A percentile compares a stretch with the other conserved stretches of the same genome.
Evolutionary conservation across 1,284 basidiomycete species (phyloP).

Genomic region (Boletus semigastroideus): DNA sequence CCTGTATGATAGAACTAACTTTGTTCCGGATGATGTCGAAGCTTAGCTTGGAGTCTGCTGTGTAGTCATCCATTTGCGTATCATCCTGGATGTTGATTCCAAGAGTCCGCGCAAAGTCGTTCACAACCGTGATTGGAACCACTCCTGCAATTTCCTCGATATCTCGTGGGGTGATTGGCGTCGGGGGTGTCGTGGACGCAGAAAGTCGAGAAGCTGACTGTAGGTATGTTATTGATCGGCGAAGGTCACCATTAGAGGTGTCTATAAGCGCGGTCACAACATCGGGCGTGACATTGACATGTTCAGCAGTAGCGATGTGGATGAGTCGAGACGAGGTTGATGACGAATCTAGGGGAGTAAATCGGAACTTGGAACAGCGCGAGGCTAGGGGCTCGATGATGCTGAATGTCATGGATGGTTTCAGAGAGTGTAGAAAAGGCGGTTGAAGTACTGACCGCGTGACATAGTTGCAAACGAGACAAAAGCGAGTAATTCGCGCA

Average conservation of each 20-base stretch:
- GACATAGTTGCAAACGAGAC: conserved; percentile 99
- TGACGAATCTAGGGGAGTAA: conserved; percentile 83
- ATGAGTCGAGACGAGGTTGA: conserved; percentile 79
- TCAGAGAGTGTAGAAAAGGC: conserved; percentile 8
- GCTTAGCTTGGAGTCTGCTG: conserved; percentile 36
- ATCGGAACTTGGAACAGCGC: conserved; percentile 99
- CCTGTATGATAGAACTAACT: conserved; percentile 76
- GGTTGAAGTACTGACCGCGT: conserved; percentile 66
- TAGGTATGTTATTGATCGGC: conserved; percentile 97
- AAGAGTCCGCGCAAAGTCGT: conserved; percentile 68
- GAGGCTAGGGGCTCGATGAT: conserved; percentile 99
- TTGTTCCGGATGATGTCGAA: conserved; percentile 76
- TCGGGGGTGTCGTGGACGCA: conserved; percentile 65
- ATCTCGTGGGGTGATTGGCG: conserved; percentile 68
- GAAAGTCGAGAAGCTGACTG: conserved; percentile 93
- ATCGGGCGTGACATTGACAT: conserved; percentile 46
- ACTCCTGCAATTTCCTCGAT: conserved; percentile 98
- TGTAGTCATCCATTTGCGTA: conserved; percentile 49
- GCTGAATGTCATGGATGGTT: conserved; percentile 42
- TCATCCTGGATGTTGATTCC: conserved; percentile 67
- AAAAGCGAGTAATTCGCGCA: conserved; percentile 95
- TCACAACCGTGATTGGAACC: conserved; percentile 77
- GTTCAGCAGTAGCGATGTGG: conserved; percentile 74
- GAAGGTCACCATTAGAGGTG: conserved; percentile 89
- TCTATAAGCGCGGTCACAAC: conserved; percentile 75